Evolutionary conservation across 192 early-diverging fungal genomes (phyloP).

Genomic region (Coemansia sp.): DNA sequence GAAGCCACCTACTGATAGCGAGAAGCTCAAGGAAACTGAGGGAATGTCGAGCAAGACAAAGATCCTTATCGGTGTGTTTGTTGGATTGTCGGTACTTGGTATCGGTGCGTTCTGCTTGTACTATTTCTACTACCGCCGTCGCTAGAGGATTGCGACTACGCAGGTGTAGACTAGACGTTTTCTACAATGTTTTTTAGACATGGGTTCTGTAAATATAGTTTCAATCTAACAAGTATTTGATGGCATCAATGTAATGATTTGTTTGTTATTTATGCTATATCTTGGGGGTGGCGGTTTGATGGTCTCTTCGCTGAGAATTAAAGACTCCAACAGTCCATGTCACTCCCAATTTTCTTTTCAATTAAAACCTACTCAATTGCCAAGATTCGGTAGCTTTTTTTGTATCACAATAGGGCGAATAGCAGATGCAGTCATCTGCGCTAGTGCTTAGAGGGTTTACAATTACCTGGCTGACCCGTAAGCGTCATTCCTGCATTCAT

Average conservation of each 20-base stretch:
- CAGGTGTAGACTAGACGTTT: background rate
- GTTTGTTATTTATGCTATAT: too few relatives aligned
- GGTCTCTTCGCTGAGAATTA: too few relatives aligned
- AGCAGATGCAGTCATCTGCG: background rate
- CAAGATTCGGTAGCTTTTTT: background rate
- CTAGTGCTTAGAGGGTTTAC: background rate
- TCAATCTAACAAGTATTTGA: background rate
- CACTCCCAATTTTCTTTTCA: background rate
- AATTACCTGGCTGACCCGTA: background rate
- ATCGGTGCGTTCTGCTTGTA: slow-evolving; percentile 24
- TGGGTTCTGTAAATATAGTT: background rate
- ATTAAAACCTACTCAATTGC: background rate
- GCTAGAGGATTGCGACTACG: background rate
- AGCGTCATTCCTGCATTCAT: background rate
- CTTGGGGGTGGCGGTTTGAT: too few relatives aligned
- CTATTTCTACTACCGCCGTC: slow-evolving; percentile 24
- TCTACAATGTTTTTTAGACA: background rate
- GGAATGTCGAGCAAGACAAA: slow-evolving; percentile 31
- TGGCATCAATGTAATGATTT: background rate
- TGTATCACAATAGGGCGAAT: background rate
- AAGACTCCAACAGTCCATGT: too few relatives aligned
- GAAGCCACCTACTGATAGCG: background rate
- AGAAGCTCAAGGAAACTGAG: background rate
- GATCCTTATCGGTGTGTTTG: slow-evolving; percentile 29
- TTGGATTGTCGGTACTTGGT: slow-evolving; percentile 21